Percentiles rank a stretch among this genome's conserved stretches.
phyloP scores from a whole-genome alignment of 164 flowering plant genomes.

The Protea cynaroides region DNA sequence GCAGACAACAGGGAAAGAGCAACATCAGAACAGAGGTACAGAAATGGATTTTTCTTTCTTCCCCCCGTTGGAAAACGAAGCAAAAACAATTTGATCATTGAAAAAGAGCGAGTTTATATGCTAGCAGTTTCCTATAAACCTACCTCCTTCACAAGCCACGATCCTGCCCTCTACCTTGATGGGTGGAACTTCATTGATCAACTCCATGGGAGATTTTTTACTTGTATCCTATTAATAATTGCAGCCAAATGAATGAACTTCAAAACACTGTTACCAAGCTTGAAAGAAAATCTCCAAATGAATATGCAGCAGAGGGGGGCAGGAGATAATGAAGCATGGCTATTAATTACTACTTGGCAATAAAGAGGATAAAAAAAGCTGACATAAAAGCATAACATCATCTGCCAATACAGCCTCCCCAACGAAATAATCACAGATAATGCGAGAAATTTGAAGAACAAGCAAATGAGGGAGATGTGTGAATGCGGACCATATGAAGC shows the following conservation, averaged over 20 bases:
- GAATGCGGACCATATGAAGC: no score
- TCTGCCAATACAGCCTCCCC: no score
- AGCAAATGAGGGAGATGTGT: no score
- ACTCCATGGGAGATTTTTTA: conserved; percentile 98
- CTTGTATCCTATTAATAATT: conserved; percentile 55
- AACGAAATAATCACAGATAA: no score
- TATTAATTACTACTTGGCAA: no score
- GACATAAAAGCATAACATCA: no score
- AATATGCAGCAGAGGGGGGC: background rate
- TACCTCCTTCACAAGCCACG: conserved; percentile 99
- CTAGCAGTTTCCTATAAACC: background rate
- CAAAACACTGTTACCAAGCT: background rate
- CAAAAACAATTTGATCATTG: background rate
- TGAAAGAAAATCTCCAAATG: background rate
- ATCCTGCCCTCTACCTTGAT: conserved; percentile 88
- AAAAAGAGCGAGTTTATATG: background rate
- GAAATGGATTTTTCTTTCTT: background rate
- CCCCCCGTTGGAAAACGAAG: no score
- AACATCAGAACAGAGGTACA: background rate
- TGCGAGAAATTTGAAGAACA: no score
- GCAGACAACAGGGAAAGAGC: background rate
- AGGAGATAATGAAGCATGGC: no score
- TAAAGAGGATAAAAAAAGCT: no score
- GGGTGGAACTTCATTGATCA: conserved; percentile 95
- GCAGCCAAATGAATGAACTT: conserved; percentile 1